These are phyloP conservation scores for Spizellomyces punctatus DNA, from an alignment of 192 early-diverging fungal genomes.

Conservation along the genomic window DNA sequence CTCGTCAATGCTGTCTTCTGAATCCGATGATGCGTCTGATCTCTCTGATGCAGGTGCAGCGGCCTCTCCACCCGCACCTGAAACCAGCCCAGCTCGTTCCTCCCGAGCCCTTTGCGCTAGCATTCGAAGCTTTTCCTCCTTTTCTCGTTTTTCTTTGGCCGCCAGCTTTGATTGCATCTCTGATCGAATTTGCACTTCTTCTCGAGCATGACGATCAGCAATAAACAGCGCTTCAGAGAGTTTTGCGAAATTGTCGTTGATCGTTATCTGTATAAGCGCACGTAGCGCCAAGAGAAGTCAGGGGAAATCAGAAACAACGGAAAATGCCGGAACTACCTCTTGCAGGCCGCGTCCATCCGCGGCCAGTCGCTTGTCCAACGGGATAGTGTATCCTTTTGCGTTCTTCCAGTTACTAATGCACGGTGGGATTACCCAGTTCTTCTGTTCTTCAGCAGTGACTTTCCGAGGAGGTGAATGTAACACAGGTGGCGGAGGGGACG, in stretches of 20 bases:
- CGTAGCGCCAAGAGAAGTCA: too few species aligned
- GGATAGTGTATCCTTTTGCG: conserved; percentile 98
- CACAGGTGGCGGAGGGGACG: conserved; percentile 95
- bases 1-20: conserved; percentile 48
- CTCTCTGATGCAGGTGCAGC: background rate
- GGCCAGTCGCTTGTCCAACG: conserved; percentile 97
- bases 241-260: conserved; percentile 97
- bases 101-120: conserved; percentile 95
- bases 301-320: too few species aligned
- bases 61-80: conserved; percentile 10
- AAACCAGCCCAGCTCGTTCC: conserved; percentile 65
- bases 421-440: conserved; percentile 97
- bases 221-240: conserved; percentile 91
- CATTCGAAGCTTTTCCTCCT: conserved; percentile 85
- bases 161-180: conserved; percentile 91
- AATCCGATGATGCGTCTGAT: conserved; percentile 27
- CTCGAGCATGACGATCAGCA: conserved; percentile 90
- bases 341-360: conserved; percentile 95
- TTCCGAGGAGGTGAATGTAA: conserved; percentile 98
- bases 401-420: conserved; percentile 99
- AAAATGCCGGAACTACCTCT: conserved; percentile 54
- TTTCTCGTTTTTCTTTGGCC: conserved; percentile 90
- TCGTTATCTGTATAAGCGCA: conserved; percentile 47
- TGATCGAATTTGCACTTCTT: conserved; percentile 89
- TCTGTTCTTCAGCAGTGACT: conserved; percentile 93